Conservation (phyloP, 2,329 filamentous ascomycete species). For the Aspergillus texensis region DNA sequence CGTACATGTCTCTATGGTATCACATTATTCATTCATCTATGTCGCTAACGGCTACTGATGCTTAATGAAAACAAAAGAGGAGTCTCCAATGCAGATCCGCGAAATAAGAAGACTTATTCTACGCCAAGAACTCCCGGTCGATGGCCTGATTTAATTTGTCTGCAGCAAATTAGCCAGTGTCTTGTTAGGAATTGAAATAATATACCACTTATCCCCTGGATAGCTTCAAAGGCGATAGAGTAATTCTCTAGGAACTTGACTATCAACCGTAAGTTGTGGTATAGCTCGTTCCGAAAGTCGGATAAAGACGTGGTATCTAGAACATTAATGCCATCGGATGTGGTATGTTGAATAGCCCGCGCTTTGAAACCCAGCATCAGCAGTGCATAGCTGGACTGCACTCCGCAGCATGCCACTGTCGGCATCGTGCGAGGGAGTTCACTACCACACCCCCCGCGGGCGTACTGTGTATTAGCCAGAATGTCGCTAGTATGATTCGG, state of each 20-base stretch:
- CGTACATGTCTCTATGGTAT: background rate
- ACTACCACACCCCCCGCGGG: constrained; percentile 7
- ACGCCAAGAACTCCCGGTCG: constrained; percentile 5
- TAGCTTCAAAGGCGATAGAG: constrained; percentile 26
- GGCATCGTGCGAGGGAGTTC: constrained; percentile 31
- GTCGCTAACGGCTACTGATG: background rate
- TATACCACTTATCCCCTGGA: constrained; percentile 25
- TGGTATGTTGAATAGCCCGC: constrained; percentile 7
- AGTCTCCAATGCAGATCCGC: background rate
- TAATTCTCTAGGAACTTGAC: constrained; percentile 24
- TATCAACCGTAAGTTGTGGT: constrained; percentile 22
- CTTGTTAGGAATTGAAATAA: background rate
- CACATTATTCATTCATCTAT: background rate
- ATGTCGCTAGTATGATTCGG: constrained; percentile 19
- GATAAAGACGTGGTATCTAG: constrained; percentile 6
- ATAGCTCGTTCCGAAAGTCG: constrained; percentile 23
- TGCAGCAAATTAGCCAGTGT: background rate
- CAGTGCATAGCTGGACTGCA: constrained; percentile 31
- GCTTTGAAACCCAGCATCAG: constrained; percentile 30
- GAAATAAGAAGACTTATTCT: background rate
- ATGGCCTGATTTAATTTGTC: constrained; percentile 7
- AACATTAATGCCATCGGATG: background rate
- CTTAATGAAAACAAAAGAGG: background rate
- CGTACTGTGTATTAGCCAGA: constrained; percentile 2
- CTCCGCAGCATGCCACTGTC: constrained; percentile 28